phyloP scores from a whole-genome alignment of 305 asterid genomes.

The Andrographis paniculata region DNA sequence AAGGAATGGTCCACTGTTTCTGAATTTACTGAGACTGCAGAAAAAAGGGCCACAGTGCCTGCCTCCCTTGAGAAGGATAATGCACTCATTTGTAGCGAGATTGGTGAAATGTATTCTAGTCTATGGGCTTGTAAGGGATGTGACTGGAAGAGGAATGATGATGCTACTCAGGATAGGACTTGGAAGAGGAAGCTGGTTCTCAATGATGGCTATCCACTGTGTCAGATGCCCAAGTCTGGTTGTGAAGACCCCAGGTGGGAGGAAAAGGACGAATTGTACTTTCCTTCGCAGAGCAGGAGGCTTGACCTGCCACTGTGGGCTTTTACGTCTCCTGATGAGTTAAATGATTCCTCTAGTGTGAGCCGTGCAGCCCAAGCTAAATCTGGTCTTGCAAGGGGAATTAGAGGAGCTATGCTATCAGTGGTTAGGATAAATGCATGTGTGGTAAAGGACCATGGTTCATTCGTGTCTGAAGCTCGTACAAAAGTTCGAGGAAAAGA shows the following conservation, averaged over 20 bases:
- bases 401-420: constrained; percentile 82
- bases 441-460: constrained; percentile 91
- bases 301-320: constrained; percentile 95
- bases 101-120: constrained; percentile 52
- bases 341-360: constrained; percentile 42
- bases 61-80: constrained; percentile 43
- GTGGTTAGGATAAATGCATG: constrained; percentile 97
- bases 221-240: constrained; percentile 82
- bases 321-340: constrained; percentile 75
- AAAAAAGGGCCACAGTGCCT: constrained; percentile 27
- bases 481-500: constrained; percentile 69
- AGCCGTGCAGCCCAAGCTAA: constrained; percentile 47
- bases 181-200: constrained; percentile 79
- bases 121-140: constrained; percentile 92
- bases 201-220: constrained; percentile 84
- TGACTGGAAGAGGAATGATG: constrained; percentile 95
- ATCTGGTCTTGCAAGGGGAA: constrained; percentile 48
- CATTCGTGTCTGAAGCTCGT: constrained; percentile 76
- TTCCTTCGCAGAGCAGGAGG: constrained; percentile 62
- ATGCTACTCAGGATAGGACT: constrained; percentile 53
- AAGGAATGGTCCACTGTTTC: constrained; percentile 24
- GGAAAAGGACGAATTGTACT: constrained; percentile 67
- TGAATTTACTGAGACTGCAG: constrained; percentile 39
- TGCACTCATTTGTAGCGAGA: constrained; percentile 30
- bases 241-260: constrained; percentile 90